Percentiles rank a stretch among this genome's conserved stretches.
Evolutionary conservation across 106 monocot species (phyloP).

Genomic region (Acanthochlamys bracteata): DNA sequence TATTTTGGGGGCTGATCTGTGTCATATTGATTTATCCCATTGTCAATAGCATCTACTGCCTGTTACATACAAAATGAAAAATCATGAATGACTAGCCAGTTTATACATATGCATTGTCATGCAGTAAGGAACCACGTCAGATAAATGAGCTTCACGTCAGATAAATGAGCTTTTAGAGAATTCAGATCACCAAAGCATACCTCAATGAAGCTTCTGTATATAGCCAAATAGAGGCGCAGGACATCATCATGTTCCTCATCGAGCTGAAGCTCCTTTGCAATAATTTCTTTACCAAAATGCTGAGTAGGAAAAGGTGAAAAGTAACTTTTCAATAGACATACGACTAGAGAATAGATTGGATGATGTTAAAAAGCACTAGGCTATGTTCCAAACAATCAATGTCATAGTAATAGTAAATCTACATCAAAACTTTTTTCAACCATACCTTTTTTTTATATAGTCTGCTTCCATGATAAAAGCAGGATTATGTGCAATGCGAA

Average conservation of each 20-base stretch:
- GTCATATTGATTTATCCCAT: slow-evolving; percentile 85
- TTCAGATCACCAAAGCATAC: slow-evolving; percentile 15
- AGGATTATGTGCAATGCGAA: too few relatives aligned
- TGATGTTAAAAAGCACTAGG: too few relatives aligned
- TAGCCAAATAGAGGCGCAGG: slow-evolving; percentile 62
- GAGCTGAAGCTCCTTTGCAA: slow-evolving; percentile 84
- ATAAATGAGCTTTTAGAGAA: background rate
- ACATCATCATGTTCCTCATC: slow-evolving; percentile 75
- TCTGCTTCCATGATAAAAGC: too few relatives aligned
- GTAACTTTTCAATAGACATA: background rate
- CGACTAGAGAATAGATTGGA: too few relatives aligned
- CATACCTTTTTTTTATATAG: too few relatives aligned
- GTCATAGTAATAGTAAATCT: too few relatives aligned
- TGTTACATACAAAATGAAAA: slow-evolving; percentile 16
- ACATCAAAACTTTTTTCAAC: too few relatives aligned
- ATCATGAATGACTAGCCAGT: background rate
- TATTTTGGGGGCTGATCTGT: slow-evolving; percentile 82
- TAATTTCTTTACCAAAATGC: slow-evolving; percentile 93
- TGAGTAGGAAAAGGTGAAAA: slow-evolving; percentile 2
- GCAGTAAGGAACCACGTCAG: background rate
- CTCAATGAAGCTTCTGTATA: slow-evolving; percentile 98
- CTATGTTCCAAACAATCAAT: too few relatives aligned
- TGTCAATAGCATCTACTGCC: slow-evolving; percentile 97
- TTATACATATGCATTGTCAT: too few relatives aligned
- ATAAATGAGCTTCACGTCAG: background rate